Evolutionary conservation across 2,329 filamentous ascomycete genomes (phyloP).

Genomic region (Parastagonospora nodorum): DNA sequence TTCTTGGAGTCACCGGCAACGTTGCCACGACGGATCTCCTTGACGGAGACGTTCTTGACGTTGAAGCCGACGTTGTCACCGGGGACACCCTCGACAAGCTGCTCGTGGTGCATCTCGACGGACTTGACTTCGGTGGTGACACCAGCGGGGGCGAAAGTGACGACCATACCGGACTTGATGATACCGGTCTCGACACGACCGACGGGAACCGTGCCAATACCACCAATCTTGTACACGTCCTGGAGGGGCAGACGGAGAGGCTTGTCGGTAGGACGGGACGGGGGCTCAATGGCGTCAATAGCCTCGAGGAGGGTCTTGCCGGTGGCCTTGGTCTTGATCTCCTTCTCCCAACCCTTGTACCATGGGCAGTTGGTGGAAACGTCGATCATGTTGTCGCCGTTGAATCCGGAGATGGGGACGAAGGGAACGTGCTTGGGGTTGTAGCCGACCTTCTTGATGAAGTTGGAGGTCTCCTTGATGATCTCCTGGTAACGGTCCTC

Average conservation of each 20-base stretch:
- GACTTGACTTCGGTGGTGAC: constrained; percentile 99
- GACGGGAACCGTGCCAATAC: constrained; percentile 99
- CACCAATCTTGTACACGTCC: constrained; percentile 99
- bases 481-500: constrained; percentile 97
- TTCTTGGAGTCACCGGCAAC: constrained; percentile 99
- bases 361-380: constrained; percentile 92
- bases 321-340: constrained; percentile 84
- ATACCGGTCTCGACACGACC: constrained; percentile 99
- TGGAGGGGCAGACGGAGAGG: constrained; percentile 99
- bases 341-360: constrained; percentile 99
- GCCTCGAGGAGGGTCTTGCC: constrained; percentile 99
- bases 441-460: constrained; percentile 99
- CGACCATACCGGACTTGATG: constrained; percentile 89
- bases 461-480: constrained; percentile 99
- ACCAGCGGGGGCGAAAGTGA: constrained; percentile 97
- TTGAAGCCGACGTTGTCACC: constrained; percentile 99
- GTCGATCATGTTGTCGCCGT: constrained; percentile 99
- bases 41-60: constrained; percentile 99
- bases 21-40: constrained; percentile 99
- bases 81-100: constrained; percentile 91
- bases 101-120: constrained; percentile 99
- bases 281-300: constrained; percentile 94
- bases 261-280: constrained; percentile 95
- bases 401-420: constrained; percentile 99
- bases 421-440: constrained; percentile 99